Base-by-base conservation (phyloP, 1,284 basidiomycete species). In the Rhodotorula sp. region DNA sequence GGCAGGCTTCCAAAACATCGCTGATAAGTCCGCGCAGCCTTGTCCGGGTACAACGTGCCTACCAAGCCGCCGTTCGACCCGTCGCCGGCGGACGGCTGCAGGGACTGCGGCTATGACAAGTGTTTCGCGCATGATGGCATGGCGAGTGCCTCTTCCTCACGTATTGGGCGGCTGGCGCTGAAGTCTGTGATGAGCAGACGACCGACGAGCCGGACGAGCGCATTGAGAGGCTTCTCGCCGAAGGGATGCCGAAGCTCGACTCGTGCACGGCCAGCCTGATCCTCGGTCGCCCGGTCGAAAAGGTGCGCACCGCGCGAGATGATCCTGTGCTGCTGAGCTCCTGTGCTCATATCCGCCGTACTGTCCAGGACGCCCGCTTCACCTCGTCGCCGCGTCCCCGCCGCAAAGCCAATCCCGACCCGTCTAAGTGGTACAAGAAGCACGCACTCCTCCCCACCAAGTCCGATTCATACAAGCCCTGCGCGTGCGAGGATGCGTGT, bases 381-480 rank as follows among this genome's bases (percentile, higher is more conserved):
- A 5, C 34, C 34, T 34, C 34, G 34, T 34, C 34, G 34, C 34
- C 34, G 34, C 34, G 34, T 34, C 34, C 34, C 34, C 34, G 34
- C 34, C 34, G 34, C 34, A 23, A 34, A 34, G 10, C 4, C 34
- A 34, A 34, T 5, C 34, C 34, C 34, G 34, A 34, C 3, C 34
- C 34, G 7, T 16, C 9, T 9, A 46, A 46, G 5, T 25, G 17
- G 25, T 27, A n/a, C 42, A 4, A 50, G 12, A 19, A 42, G 5
- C 8, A 25, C 21, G 12, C 17, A 4, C 46, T 64, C 21, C 27
- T 17, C 4, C 59, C 59, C 5, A 16, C 12, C 21, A 13, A 42
- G 4, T 56, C 68, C 25, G 4, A 2, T 8, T 63, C 63, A 10
- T 66, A 70, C 59, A 23, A 34, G 7, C 68, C 68, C 7, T 70